Conservation (phyloP, 1,284 basidiomycete species). For the Papiliotrema fonsecae region DNA sequence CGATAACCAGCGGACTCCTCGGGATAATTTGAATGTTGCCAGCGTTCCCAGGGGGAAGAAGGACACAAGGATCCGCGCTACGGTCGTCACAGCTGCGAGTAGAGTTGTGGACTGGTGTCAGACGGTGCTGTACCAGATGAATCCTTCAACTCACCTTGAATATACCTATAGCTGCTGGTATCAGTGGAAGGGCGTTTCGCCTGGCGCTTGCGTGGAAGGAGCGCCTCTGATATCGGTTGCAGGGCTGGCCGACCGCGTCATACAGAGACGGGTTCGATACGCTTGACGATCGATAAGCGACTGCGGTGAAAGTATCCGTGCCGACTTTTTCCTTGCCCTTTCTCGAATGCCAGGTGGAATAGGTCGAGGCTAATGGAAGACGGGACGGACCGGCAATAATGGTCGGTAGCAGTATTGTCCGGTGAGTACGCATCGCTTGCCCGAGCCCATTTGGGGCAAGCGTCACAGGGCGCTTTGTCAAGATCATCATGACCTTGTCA, state of each 20-base stretch:
- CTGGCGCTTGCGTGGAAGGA: slow-evolving; percentile 37
- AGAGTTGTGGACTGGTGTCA: slow-evolving; percentile 50
- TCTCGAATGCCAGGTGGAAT: neutral
- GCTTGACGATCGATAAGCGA: too few species aligned
- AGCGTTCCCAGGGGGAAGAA: slow-evolving; percentile 43
- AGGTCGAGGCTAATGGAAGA: neutral
- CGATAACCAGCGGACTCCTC: slow-evolving; percentile 23
- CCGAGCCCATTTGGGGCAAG: too few species aligned
- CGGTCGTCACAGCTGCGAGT: slow-evolving; percentile 32
- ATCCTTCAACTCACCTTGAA: slow-evolving; percentile 33
- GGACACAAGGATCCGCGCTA: slow-evolving; percentile 44
- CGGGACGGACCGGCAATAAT: slow-evolving; percentile 2
- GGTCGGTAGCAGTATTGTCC: too few species aligned
- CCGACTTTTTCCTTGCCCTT: too few species aligned
- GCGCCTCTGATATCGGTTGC: neutral
- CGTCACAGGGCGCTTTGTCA: too few species aligned
- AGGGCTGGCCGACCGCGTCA: neutral
- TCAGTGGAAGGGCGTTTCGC: slow-evolving; percentile 38
- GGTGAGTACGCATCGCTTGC: too few species aligned
- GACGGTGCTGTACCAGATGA: neutral
- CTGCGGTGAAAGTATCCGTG: too few species aligned
- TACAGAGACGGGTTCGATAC: too few species aligned
- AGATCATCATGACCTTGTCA: neutral
- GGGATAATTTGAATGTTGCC: slow-evolving; percentile 23
- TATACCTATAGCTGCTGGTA: slow-evolving; percentile 36